These are phyloP conservation scores for Capronia americana DNA, from an alignment of 2,329 filamentous ascomycete species.

Conservation along the genomic window DNA sequence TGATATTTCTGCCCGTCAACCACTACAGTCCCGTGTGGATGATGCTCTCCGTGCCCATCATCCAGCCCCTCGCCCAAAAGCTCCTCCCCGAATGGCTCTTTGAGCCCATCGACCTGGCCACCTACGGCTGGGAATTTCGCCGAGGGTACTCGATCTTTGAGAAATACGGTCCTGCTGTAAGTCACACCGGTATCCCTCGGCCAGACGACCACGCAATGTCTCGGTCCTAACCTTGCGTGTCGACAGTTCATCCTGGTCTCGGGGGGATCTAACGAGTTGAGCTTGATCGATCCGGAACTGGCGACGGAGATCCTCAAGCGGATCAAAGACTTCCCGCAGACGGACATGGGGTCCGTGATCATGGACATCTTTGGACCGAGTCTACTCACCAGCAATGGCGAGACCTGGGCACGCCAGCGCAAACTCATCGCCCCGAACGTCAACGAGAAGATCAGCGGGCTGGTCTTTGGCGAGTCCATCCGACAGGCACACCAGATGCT, in stretches of 20 bases:
- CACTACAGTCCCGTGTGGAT: conserved; percentile 42
- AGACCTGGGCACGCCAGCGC: conserved; percentile 46
- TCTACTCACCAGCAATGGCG: conserved; percentile 42
- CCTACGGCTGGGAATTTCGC: conserved; percentile 47
- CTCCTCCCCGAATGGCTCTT: conserved; percentile 42
- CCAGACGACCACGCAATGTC: neutral
- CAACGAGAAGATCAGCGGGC: conserved; percentile 47
- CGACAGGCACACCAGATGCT: conserved; percentile 45
- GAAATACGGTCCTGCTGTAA: conserved; percentile 39
- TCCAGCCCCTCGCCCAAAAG: conserved; percentile 38
- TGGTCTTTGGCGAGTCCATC: conserved; percentile 46
- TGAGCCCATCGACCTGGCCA: conserved; percentile 40
- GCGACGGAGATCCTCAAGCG: conserved; percentile 44
- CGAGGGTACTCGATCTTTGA: conserved; percentile 41
- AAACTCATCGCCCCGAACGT: conserved; percentile 47
- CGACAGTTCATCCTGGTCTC: conserved; percentile 44
- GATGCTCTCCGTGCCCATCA: conserved; percentile 40
- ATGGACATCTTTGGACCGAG: conserved; percentile 47
- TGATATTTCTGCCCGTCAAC: conserved; percentile 39
- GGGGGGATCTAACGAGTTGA: conserved; percentile 38
- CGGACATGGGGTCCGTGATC: conserved; percentile 40
- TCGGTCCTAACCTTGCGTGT: neutral
- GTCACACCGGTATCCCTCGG: neutral
- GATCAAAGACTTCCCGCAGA: conserved; percentile 47
- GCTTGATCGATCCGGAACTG: conserved; percentile 44